Evolutionary conservation across 1,139 yeast species (phyloP).

Genomic region (Geotrichum restrictum): DNA sequence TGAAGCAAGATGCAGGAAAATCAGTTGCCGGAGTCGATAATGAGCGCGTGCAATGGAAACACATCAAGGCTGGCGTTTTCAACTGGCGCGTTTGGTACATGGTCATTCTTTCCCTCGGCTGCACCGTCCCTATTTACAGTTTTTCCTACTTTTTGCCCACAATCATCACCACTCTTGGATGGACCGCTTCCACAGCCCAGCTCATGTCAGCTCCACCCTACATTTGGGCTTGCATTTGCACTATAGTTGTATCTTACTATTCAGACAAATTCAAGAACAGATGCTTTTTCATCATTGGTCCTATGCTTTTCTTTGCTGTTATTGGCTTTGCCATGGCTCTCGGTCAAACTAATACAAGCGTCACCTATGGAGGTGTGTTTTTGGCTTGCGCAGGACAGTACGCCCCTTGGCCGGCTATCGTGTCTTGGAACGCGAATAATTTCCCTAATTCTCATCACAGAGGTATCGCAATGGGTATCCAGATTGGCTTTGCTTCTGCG

Average conservation of each 20-base stretch:
- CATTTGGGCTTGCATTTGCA: constrained; percentile 18
- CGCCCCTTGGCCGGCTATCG: constrained; percentile 17
- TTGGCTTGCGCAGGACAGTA: constrained; percentile 16
- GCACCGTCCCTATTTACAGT: constrained; percentile 23
- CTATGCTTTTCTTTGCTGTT: constrained; percentile 7
- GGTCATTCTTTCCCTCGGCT: constrained; percentile 20
- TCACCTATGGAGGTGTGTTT: constrained; percentile 14
- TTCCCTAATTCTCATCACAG: constrained; percentile 10
- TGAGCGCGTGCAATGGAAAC: constrained; percentile 12
- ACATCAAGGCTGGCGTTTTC: constrained; percentile 20
- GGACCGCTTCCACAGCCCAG: constrained; percentile 35
- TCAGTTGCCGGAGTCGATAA: constrained; percentile 11
- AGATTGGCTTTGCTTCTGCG: constrained; percentile 17
- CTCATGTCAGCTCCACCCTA: constrained; percentile 29
- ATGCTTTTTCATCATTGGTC: constrained; percentile 1
- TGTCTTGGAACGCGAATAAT: constrained; percentile 19
- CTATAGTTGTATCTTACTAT: constrained; percentile 10
- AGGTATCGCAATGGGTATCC: constrained; percentile 19
- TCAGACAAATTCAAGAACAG: constrained; percentile 17
- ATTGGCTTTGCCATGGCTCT: constrained; percentile 14
- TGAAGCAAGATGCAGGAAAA: constrained; percentile 19
- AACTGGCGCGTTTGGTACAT: constrained; percentile 25
- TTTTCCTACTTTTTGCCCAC: constrained; percentile 37
- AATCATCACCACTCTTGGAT: constrained; percentile 36
- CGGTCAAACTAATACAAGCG: constrained; percentile 7